Evolutionary conservation across 139 green algal species (phyloP).

Genomic region (Chlamydomonas applanata): DNA sequence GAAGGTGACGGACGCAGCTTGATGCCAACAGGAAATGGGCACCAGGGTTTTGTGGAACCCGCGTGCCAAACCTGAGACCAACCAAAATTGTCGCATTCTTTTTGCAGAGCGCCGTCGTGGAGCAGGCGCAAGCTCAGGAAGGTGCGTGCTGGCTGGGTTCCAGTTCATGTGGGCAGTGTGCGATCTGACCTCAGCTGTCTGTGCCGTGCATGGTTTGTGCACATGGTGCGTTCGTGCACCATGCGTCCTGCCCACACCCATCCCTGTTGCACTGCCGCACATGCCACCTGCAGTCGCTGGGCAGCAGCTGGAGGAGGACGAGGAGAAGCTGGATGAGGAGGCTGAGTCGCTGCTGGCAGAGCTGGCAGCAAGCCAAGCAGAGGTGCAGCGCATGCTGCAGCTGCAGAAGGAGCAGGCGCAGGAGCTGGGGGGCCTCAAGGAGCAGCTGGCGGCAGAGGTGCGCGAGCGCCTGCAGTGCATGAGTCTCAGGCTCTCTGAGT

Average conservation of each 20-base stretch:
- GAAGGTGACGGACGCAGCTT: too few relatives aligned
- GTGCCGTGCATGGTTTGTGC: neutral
- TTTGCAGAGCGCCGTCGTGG: too few relatives aligned
- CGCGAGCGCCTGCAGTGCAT: neutral
- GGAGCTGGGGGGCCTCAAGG: constrained; percentile 35
- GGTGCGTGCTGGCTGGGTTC: too few relatives aligned
- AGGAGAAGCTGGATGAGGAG: constrained; percentile 22
- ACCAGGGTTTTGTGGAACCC: too few relatives aligned
- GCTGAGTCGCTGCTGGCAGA: constrained; percentile 16
- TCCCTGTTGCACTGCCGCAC: neutral
- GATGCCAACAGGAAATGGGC: too few relatives aligned
- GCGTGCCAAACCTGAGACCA: too few relatives aligned
- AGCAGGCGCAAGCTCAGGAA: too few relatives aligned
- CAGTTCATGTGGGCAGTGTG: too few relatives aligned
- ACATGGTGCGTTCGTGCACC: neutral
- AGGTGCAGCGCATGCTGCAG: constrained; percentile 38
- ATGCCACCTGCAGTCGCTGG: neutral
- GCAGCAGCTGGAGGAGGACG: neutral
- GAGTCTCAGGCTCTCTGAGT: too few relatives aligned
- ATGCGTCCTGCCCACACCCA: neutral
- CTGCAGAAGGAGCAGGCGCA: constrained; percentile 16
- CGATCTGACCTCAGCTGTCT: too few relatives aligned
- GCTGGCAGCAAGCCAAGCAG: constrained; percentile 22
- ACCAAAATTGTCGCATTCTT: too few relatives aligned
- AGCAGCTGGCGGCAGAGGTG: constrained; percentile 34